Evolutionary conservation across 192 early-diverging fungal genomes (phyloP).

Genomic region (Backusella australiensis): DNA sequence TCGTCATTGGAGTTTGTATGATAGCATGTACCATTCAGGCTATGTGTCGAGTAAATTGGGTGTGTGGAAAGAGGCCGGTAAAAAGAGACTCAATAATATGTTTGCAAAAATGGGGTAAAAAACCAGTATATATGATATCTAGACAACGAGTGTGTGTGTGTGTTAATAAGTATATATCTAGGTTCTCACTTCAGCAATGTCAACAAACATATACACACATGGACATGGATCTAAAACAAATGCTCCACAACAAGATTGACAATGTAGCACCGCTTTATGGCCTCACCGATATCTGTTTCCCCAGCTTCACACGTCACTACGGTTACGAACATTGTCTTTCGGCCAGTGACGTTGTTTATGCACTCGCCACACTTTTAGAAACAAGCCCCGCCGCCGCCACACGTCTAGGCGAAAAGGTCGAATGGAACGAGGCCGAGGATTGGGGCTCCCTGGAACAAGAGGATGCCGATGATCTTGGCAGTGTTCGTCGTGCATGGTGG

Average conservation of each 20-base stretch:
- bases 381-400: conserved; percentile 40
- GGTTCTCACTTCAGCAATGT: conserved; percentile 78
- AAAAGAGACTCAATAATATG: conserved; percentile 74
- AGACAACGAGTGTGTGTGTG: no score
- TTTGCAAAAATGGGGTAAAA: conserved; percentile 86
- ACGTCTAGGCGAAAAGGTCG: conserved; percentile 34
- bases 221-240: conserved; percentile 73
- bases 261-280: conserved; percentile 77
- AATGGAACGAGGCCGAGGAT: conserved; percentile 36
- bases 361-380: conserved; percentile 71
- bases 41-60: conserved; percentile 87
- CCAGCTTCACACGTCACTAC: conserved; percentile 76
- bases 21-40: conserved; percentile 82
- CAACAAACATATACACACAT: conserved; percentile 73
- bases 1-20: conserved; percentile 90
- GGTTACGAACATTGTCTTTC: conserved; percentile 69
- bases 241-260: conserved; percentile 62
- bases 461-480: conserved; percentile 2
- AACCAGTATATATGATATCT: no score
- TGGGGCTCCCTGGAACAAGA: not conserved
- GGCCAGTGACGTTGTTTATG: conserved; percentile 80
- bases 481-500: conserved; percentile 50
- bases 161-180: conserved; percentile 16
- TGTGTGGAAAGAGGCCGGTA: conserved; percentile 85
- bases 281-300: conserved; percentile 71